Conservation (phyloP, 2,329 filamentous ascomycete genomes). For the Nemania abortiva region DNA sequence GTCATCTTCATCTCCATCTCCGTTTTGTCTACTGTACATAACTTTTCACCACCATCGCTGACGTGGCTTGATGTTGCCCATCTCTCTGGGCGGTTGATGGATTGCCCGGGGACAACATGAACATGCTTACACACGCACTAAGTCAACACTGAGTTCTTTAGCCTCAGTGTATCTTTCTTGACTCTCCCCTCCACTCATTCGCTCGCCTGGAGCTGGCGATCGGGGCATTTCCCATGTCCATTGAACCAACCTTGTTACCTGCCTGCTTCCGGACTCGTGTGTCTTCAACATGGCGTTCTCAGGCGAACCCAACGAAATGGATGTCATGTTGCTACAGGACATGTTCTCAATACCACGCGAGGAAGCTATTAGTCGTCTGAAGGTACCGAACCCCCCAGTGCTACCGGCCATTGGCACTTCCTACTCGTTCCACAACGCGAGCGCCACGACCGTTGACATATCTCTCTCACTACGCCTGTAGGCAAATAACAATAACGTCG, state of each 20-base stretch:
- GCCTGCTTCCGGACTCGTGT: conserved; percentile 9
- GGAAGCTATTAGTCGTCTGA: conserved; percentile 46
- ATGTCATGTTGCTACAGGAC: conserved; percentile 40
- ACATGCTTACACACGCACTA: conserved; percentile 25
- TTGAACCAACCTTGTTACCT: conserved; percentile 16
- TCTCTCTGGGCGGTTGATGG: conserved; percentile 10
- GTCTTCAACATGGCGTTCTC: conserved; percentile 45
- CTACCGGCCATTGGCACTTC: not conserved
- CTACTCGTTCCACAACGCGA: conserved; percentile 19
- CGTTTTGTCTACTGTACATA: not conserved
- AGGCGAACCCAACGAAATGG: conserved; percentile 39
- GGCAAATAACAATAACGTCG: conserved; percentile 61
- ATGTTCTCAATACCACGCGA: conserved; percentile 40
- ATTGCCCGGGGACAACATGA: conserved; percentile 21
- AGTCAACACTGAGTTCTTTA: conserved; percentile 17
- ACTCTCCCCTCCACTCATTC: conserved; percentile 6
- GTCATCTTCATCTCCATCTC: conserved; percentile 15
- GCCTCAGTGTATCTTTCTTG: conserved; percentile 24
- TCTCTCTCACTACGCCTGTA: conserved; percentile 38
- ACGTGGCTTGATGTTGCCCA: conserved; percentile 21
- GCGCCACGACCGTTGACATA: conserved; percentile 23
- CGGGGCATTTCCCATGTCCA: conserved; percentile 32
- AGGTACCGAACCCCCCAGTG: conserved; percentile 40
- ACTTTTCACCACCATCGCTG: conserved; percentile 21
- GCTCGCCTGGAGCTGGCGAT: conserved; percentile 8